Evolutionary conservation across 306 rosid genomes (phyloP).

Genomic region (Quercus gilva): DNA sequence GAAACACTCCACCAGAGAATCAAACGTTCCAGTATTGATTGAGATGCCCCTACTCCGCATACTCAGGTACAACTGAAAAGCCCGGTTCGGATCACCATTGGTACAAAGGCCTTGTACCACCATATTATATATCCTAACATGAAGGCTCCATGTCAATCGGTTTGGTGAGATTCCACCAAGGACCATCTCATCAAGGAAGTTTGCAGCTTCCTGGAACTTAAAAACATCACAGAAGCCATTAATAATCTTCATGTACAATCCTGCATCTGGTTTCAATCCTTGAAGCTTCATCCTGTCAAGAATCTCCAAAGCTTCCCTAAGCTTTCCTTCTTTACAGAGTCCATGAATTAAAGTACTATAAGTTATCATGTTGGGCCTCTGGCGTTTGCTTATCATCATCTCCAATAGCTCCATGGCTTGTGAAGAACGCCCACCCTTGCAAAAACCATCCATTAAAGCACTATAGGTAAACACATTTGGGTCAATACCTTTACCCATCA

Average conservation of each 20-base stretch:
- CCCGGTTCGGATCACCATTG: conserved; percentile 43
- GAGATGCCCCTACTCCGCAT: conserved; percentile 74
- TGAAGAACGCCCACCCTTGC: conserved; percentile 68
- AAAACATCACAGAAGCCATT: conserved; percentile 52
- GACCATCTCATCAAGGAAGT: conserved; percentile 89
- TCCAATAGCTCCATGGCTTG: conserved; percentile 66
- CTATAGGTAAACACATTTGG: conserved; percentile 88
- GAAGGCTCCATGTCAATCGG: conserved; percentile 75
- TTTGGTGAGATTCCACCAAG: conserved; percentile 63
- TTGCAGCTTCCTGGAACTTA: conserved; percentile 77
- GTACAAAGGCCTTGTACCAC: conserved; percentile 73
- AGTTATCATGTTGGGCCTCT: conserved; percentile 68
- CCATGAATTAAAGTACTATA: conserved; percentile 74
- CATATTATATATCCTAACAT: conserved; percentile 62
- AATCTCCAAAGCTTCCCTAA: conserved; percentile 69
- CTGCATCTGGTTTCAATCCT: conserved; percentile 84
- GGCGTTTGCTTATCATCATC: conserved; percentile 52
- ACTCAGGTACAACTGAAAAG: conserved; percentile 75
- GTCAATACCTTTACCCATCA: conserved; percentile 50
- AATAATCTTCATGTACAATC: conserved; percentile 69
- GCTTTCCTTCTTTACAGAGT: conserved; percentile 72
- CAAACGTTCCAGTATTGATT: conserved; percentile 46
- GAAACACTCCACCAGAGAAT: conserved; percentile 48
- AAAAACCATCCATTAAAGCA: conserved; percentile 75
- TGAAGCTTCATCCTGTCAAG: conserved; percentile 93